Percentiles rank a stretch among this genome's conserved stretches.
phyloP scores from a whole-genome alignment of 345 rosid genomes.

The Salix exigua region DNA sequence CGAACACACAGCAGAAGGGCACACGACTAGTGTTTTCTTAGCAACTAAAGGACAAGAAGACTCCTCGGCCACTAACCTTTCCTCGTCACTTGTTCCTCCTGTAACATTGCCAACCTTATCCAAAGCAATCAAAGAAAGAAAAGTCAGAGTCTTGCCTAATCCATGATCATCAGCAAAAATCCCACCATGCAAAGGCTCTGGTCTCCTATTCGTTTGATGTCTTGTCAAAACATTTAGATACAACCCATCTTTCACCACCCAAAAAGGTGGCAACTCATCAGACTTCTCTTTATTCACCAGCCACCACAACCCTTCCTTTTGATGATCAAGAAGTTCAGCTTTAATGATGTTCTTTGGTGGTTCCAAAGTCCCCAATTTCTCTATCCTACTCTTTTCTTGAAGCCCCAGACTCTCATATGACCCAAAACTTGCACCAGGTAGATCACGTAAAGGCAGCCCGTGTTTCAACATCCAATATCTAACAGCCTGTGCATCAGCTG shows the following conservation, averaged over 20 bases:
- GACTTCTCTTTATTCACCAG: slow-evolving; percentile 62
- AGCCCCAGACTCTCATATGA: slow-evolving; percentile 66
- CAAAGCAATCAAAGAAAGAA: slow-evolving; percentile 75
- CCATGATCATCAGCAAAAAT: slow-evolving; percentile 95
- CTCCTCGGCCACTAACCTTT: slow-evolving; percentile 5
- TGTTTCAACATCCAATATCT: slow-evolving; percentile 30
- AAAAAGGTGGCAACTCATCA: slow-evolving; percentile 68
- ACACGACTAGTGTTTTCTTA: slow-evolving; percentile 66
- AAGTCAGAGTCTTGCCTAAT: slow-evolving; percentile 81
- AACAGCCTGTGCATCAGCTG: slow-evolving; percentile 31
- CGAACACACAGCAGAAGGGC: slow-evolving; percentile 86
- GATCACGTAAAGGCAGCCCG: slow-evolving; percentile 55
- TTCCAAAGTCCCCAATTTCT: slow-evolving; percentile 50
- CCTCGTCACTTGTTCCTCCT: slow-evolving; percentile 16
- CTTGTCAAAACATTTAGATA: slow-evolving; percentile 65
- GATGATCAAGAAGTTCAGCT: slow-evolving; percentile 62
- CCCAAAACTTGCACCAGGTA: slow-evolving; percentile 14
- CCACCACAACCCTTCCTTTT: slow-evolving; percentile 84
- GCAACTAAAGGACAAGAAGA: background rate
- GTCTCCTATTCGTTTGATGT: slow-evolving; percentile 47
- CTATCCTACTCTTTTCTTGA: slow-evolving; percentile 47
- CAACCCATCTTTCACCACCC: slow-evolving; percentile 71
- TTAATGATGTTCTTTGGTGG: slow-evolving; percentile 58
- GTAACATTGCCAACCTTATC: slow-evolving; percentile 43
- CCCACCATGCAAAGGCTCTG: slow-evolving; percentile 75